Evolutionary conservation across 306 rosid species (phyloP), one percentile per base, ranked within the genome.

Genomic region (Cucumis cinereus): DNA sequence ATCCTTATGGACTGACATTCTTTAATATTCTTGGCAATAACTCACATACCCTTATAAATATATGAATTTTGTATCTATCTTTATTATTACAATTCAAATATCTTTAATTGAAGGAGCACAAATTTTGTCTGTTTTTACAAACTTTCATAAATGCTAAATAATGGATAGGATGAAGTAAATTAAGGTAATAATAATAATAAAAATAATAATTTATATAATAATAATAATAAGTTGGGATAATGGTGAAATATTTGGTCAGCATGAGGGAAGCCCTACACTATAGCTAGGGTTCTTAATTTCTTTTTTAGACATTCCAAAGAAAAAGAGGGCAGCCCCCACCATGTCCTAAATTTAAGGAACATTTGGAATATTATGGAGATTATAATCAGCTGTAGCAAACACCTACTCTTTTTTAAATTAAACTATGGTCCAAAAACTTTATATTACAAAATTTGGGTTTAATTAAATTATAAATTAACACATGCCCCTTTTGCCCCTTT

Each of bases 301-400:
- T 20, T 50, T 26, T 61, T 62, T 67, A 22, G 73, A 66, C 73
- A 67, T 67, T 67, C 73, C 33, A 38, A 69, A 10, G 33, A 38
- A 67, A 63, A 17, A 12, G 2, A 67, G 54, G 36, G 30, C 64
- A 43, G 77, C 50, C 77, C 77, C 77, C 64, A 74, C 77, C 36
- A 74, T 74, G 77, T 54, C 64, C 30, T 40, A 74, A 74, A 56
- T 52, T 38, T 33, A 30, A 19, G 50, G 47, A 53, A 74, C 77
- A 74, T 74, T 74, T 54, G 50, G 77, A 74, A 74, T 74, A 74
- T 74, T 74, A 56, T 14, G 57, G 57, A 70, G 75, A 70, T 70
- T 45, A 15, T 70, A 20, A 22, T 68, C 53, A 36, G 9, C 53
- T 66, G 23, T 19, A 10, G 33, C 41, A 15, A 66, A 40, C 52